Evolutionary conservation across 2,329 filamentous ascomycete genomes (phyloP).

Genomic region (Salinomyces thailandicus): DNA sequence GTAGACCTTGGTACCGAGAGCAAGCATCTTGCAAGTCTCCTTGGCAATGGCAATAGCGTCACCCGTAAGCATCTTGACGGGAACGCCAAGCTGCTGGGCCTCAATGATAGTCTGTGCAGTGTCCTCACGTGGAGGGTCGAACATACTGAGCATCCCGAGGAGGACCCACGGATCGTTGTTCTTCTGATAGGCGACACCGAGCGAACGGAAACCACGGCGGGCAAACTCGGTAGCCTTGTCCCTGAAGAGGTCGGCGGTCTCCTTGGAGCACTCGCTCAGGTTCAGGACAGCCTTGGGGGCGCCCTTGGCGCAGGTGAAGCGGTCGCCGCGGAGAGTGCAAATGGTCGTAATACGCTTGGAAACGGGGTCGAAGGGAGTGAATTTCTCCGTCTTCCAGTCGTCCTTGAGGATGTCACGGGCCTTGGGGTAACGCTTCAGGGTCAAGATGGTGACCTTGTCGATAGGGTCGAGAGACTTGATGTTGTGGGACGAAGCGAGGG

Average conservation of each 20-base stretch:
- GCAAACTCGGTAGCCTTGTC: slow-evolving; percentile 66
- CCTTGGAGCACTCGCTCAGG: slow-evolving; percentile 56
- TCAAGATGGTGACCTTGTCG: slow-evolving; percentile 68
- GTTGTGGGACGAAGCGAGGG: slow-evolving; percentile 68
- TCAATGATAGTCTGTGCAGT: slow-evolving; percentile 69
- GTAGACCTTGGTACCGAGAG: slow-evolving; percentile 70
- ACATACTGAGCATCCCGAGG: slow-evolving; percentile 68
- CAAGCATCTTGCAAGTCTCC: slow-evolving; percentile 74
- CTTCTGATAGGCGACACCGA: slow-evolving; percentile 70
- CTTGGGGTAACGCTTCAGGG: slow-evolving; percentile 65
- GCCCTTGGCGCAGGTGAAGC: slow-evolving; percentile 65
- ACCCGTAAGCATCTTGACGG: slow-evolving; percentile 74
- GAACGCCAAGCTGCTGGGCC: slow-evolving; percentile 64
- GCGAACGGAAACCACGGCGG: slow-evolving; percentile 67
- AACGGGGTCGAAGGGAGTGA: slow-evolving; percentile 67
- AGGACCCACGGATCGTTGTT: slow-evolving; percentile 64
- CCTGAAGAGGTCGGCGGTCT: slow-evolving; percentile 56
- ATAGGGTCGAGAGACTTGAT: slow-evolving; percentile 69
- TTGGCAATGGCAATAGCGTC: slow-evolving; percentile 70
- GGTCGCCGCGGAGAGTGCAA: slow-evolving; percentile 58
- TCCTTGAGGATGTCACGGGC: slow-evolving; percentile 64
- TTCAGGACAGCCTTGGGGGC: slow-evolving; percentile 65
- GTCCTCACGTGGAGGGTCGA: slow-evolving; percentile 68
- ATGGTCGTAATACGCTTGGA: slow-evolving; percentile 68
- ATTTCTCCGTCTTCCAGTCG: slow-evolving; percentile 68